Evolutionary conservation across 1,284 basidiomycete species (phyloP).

Genomic region (Blastosporella zonata): DNA sequence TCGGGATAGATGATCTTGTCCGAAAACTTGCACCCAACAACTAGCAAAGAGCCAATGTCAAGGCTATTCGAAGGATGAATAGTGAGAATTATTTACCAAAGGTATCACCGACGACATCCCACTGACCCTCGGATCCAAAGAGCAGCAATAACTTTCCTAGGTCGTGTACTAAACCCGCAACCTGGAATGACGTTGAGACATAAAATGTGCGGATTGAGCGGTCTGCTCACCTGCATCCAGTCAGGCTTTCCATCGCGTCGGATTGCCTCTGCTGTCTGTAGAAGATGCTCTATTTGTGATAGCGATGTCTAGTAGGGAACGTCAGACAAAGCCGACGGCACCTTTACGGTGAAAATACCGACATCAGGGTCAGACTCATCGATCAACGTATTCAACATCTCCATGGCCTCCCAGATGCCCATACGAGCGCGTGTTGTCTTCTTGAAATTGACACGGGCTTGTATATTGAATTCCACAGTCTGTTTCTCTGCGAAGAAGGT

Average conservation of each 20-base stretch:
- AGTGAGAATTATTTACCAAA: slow-evolving; percentile 40
- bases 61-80: slow-evolving; percentile 4
- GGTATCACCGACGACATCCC: slow-evolving; percentile 91
- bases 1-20: slow-evolving; percentile 85
- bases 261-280: slow-evolving; percentile 92
- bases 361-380: slow-evolving; percentile 88
- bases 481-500: slow-evolving; percentile 63
- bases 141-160: slow-evolving; percentile 83
- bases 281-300: slow-evolving; percentile 86
- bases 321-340: slow-evolving; percentile 11
- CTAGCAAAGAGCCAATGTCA: slow-evolving; percentile 23
- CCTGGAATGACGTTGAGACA: neutral
- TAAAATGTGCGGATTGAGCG: neutral
- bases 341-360: slow-evolving; percentile 22
- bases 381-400: slow-evolving; percentile 83
- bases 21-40: slow-evolving; percentile 84
- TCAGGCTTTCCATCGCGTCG: slow-evolving; percentile 85
- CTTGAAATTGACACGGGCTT: slow-evolving; percentile 72
- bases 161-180: slow-evolving; percentile 86
- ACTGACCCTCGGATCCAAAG: slow-evolving; percentile 84
- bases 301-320: slow-evolving; percentile 56
- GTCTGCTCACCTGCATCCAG: slow-evolving; percentile 66
- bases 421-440: slow-evolving; percentile 63
- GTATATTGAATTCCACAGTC: slow-evolving; percentile 81
- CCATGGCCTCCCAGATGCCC: slow-evolving; percentile 88